Evolutionary conservation across 2,329 filamentous ascomycete genomes (phyloP).

Genomic region (Fusarium duplospermum): DNA sequence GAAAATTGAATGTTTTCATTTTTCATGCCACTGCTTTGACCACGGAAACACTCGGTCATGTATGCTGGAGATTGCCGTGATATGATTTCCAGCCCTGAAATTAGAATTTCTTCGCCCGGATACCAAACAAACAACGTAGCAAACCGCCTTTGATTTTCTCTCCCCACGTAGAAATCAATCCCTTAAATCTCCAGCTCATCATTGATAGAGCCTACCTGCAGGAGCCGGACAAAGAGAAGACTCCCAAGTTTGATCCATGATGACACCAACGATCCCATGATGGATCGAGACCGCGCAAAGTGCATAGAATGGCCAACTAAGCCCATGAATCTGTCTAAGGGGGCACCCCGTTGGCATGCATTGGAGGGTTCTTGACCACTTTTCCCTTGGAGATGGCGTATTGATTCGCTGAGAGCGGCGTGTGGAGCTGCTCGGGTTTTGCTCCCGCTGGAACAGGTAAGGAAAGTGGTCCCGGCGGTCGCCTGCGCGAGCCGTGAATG

Average conservation of each 20-base stretch:
- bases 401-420: constrained; percentile 29
- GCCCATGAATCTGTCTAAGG: constrained; percentile 10
- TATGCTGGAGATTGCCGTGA: neutral
- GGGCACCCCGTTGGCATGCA: constrained; percentile 25
- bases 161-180: neutral
- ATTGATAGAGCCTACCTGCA: neutral
- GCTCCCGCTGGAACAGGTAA: constrained; percentile 13
- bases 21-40: neutral
- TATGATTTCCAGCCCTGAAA: neutral
- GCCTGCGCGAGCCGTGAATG: constrained; percentile 32
- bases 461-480: constrained; percentile 30
- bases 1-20: neutral
- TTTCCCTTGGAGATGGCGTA: neutral
- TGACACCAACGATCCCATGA: constrained; percentile 30
- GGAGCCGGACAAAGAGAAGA: neutral
- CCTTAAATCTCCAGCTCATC: neutral
- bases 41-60: neutral
- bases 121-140: neutral
- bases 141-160: constrained; percentile 32
- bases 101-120: neutral
- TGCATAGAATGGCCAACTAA: neutral
- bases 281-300: constrained; percentile 14
- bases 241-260: constrained; percentile 25
- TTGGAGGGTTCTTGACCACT: constrained; percentile 16
- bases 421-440: constrained; percentile 16